Conservation (phyloP, 2,329 filamentous ascomycete genomes). For the Cryoendolithus antarcticus region DNA sequence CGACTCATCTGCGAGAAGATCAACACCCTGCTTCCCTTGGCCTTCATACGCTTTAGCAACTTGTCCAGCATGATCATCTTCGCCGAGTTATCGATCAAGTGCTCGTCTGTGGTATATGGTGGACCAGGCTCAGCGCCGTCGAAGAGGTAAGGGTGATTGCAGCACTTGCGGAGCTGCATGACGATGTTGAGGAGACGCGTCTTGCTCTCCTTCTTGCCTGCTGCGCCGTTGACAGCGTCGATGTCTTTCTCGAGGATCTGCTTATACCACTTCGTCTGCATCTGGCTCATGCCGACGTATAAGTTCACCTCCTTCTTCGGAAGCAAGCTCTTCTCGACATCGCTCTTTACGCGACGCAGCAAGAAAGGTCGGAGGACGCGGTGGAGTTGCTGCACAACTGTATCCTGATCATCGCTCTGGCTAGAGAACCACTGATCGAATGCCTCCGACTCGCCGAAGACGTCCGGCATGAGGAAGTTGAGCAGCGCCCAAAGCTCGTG, state of each 20-base stretch:
- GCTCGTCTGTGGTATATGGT: slow-evolving; percentile 95
- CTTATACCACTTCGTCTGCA: slow-evolving; percentile 99
- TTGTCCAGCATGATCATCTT: slow-evolving; percentile 98
- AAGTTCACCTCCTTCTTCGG: slow-evolving; percentile 97
- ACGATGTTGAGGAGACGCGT: slow-evolving; percentile 95
- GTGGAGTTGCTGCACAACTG: slow-evolving; percentile 90
- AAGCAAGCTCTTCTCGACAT: slow-evolving; percentile 93
- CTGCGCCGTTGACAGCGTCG: slow-evolving; percentile 92
- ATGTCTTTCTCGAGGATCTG: slow-evolving; percentile 99
- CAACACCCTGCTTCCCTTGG: slow-evolving; percentile 83
- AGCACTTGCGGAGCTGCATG: slow-evolving; percentile 98
- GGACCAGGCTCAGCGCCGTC: slow-evolving; percentile 95
- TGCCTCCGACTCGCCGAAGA: slow-evolving; percentile 90
- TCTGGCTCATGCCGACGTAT: slow-evolving; percentile 96
- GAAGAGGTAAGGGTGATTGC: slow-evolving; percentile 96
- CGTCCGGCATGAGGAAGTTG: slow-evolving; percentile 95
- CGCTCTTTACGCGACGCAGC: slow-evolving; percentile 87
- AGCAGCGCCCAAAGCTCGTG: slow-evolving; percentile 96
- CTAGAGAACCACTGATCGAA: slow-evolving; percentile 98
- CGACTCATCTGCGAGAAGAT: slow-evolving; percentile 99
- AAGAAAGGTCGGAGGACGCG: slow-evolving; percentile 86
- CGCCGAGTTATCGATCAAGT: slow-evolving; percentile 81
- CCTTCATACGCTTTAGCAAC: slow-evolving; percentile 68
- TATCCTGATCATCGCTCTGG: slow-evolving; percentile 82
- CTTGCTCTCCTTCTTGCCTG: slow-evolving; percentile 94